Evolutionary conservation across 352 stramenopile species (phyloP).

Genomic region (Phytophthora tubulina): DNA sequence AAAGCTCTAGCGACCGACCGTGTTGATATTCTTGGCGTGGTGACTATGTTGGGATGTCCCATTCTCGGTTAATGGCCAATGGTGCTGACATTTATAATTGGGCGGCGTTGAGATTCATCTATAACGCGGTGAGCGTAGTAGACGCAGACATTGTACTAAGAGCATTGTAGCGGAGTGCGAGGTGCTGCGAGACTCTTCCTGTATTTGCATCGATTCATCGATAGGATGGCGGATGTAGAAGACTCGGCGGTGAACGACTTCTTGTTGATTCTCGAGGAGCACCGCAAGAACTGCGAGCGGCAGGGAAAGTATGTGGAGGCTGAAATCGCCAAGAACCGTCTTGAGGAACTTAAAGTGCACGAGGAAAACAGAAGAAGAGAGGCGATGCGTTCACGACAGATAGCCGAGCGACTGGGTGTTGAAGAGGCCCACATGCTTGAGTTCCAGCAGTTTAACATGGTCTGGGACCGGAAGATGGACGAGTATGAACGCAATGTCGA

Average conservation of each 20-base stretch:
- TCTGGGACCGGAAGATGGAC: slow-evolving; percentile 97
- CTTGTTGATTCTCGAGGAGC: slow-evolving; percentile 93
- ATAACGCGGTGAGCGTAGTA: too few relatives aligned
- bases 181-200: slow-evolving; percentile 4
- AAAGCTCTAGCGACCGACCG: too few relatives aligned
- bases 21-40: slow-evolving; percentile 13
- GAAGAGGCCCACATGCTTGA: slow-evolving; percentile 98
- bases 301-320: slow-evolving; percentile 98
- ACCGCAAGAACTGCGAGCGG: slow-evolving; percentile 97
- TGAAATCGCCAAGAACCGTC: slow-evolving; percentile 96
- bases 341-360: slow-evolving; percentile 97
- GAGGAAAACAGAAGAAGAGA: slow-evolving; percentile 96
- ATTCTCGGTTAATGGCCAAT: slow-evolving; percentile 10
- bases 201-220: slow-evolving; percentile 10
- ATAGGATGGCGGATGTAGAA: slow-evolving; percentile 67
- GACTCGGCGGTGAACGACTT: slow-evolving; percentile 90
- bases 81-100: slow-evolving; percentile 19
- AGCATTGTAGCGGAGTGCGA: not conserved
- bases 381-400: slow-evolving; percentile 95
- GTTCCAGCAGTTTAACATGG: slow-evolving; percentile 97
- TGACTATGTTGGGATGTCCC: not conserved
- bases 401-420: slow-evolving; percentile 94
- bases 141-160: not conserved
- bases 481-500: slow-evolving; percentile 95
- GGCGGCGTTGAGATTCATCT: not conserved